Evolutionary conservation across 2,329 filamentous ascomycete species (phyloP).

Genomic region (Zarea fungicola): DNA sequence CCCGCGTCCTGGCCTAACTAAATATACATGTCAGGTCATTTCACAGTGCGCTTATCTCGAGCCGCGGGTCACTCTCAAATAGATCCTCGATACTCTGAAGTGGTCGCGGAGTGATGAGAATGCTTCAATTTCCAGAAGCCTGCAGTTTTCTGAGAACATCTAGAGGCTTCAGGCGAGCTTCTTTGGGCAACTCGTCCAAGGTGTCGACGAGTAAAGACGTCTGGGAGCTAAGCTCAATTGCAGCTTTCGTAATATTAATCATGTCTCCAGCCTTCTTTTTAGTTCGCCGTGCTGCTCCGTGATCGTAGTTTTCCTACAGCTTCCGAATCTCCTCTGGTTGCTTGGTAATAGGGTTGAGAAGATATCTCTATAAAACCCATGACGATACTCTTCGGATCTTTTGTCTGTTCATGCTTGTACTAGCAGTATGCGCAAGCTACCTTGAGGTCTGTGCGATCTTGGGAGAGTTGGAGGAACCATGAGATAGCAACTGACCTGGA

Average conservation of each 20-base stretch:
- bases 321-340: neutral
- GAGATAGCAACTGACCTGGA: neutral
- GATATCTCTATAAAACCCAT: neutral
- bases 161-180: neutral
- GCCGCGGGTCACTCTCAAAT: neutral
- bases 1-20: neutral
- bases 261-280: neutral
- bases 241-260: neutral
- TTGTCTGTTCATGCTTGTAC: neutral
- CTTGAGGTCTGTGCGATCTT: neutral
- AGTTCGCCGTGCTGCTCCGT: neutral
- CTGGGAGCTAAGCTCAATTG: neutral
- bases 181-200: neutral
- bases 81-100: neutral
- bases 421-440: neutral
- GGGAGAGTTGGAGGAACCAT: neutral
- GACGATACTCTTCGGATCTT: neutral
- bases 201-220: neutral
- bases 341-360: neutral
- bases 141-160: neutral
- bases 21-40: neutral
- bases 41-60: neutral
- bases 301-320: neutral
- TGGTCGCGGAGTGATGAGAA: neutral
- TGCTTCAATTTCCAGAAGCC: neutral